phyloP scores from a whole-genome alignment of 768 basidiomycete species.

The Lentinula raphanica region DNA sequence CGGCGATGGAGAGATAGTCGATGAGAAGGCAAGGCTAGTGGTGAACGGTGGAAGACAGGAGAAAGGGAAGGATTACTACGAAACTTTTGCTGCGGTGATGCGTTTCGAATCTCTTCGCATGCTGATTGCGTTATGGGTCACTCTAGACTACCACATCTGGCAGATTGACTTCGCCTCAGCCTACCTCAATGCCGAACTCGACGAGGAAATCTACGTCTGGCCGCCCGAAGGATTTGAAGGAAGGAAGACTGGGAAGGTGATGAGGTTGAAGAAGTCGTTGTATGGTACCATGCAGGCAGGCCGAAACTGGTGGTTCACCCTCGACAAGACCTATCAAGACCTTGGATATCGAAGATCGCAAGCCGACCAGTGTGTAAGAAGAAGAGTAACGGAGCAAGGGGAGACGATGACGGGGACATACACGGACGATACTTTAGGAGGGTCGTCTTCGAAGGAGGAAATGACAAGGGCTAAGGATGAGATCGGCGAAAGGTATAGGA shows the following conservation, averaged over 20 bases:
- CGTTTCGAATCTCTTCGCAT: constrained; percentile 2
- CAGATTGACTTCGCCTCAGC: constrained; percentile 25
- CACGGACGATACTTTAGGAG: constrained; percentile 7
- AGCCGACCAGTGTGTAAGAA: constrained; percentile 9
- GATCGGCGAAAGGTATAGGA: background rate
- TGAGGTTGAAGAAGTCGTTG: background rate
- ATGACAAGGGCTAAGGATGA: background rate
- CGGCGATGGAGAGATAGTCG: constrained; percentile 15
- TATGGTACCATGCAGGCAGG: constrained; percentile 8
- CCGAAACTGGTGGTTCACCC: constrained; percentile 5
- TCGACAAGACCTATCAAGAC: background rate
- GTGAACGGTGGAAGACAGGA: constrained; percentile 19
- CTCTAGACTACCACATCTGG: constrained; percentile 19
- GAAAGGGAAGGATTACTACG: constrained; percentile 20
- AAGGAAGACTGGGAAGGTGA: background rate
- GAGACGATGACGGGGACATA: constrained; percentile 8
- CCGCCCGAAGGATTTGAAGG: constrained; percentile 13
- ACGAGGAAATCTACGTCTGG: constrained; percentile 10
- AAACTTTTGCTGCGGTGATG: background rate
- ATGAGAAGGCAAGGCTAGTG: constrained; percentile 17
- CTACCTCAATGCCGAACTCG: constrained; percentile 2
- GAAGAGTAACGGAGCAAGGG: background rate
- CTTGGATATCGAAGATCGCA: constrained; percentile 2
- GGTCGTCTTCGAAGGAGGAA: constrained; percentile 1
- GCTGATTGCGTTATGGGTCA: constrained; percentile 21